These are phyloP conservation scores for Camptophora hylomeconis DNA, from an alignment of 2,329 filamentous ascomycete genomes.

Conservation along the genomic window DNA sequence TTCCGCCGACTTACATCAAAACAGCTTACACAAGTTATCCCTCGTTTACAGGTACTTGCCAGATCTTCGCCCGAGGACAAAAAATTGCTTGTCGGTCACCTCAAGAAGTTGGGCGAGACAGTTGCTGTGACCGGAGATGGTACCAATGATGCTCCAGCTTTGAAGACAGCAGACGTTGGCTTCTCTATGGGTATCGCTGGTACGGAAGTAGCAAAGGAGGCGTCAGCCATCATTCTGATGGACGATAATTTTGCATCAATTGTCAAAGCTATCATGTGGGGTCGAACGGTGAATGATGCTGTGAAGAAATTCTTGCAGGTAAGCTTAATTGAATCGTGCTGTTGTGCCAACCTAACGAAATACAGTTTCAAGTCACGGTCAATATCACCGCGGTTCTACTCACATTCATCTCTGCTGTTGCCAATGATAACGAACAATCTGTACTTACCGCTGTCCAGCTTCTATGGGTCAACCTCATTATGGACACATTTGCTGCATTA, in stretches of 20 bases:
- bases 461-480: slow-evolving; percentile 54
- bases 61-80: slow-evolving; percentile 67
- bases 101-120: slow-evolving; percentile 62
- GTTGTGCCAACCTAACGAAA: slow-evolving; percentile 41
- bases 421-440: slow-evolving; percentile 39
- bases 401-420: slow-evolving; percentile 48
- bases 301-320: slow-evolving; percentile 58
- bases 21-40: slow-evolving; percentile 55
- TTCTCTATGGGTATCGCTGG: slow-evolving; percentile 79
- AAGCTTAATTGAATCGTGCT: slow-evolving; percentile 35
- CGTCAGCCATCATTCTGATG: slow-evolving; percentile 75
- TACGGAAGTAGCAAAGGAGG: slow-evolving; percentile 74
- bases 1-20: slow-evolving; percentile 59
- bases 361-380: slow-evolving; percentile 45
- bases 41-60: slow-evolving; percentile 57
- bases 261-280: slow-evolving; percentile 72
- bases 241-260: slow-evolving; percentile 83
- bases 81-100: slow-evolving; percentile 55
- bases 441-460: slow-evolving; percentile 52
- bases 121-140: slow-evolving; percentile 75
- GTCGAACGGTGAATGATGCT: slow-evolving; percentile 62
- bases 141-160: slow-evolving; percentile 72
- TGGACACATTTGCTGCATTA: slow-evolving; percentile 52
- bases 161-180: slow-evolving; percentile 70
- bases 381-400: slow-evolving; percentile 53